phyloP scores from a whole-genome alignment of 768 basidiomycete species.

The Cantharellus anzutake region DNA sequence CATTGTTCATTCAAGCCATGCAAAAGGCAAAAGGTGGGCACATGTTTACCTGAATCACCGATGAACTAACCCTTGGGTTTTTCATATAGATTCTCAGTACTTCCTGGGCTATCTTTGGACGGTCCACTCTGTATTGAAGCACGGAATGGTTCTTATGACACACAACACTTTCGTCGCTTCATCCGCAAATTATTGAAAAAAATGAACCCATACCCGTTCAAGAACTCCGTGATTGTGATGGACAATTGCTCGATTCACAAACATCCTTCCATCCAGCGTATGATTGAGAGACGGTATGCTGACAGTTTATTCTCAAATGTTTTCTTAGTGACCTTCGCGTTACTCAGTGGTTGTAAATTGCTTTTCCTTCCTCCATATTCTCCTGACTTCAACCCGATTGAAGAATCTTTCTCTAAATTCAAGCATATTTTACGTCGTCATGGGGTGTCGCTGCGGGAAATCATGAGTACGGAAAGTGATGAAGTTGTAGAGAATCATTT shows the following conservation, averaged over 20 bases:
- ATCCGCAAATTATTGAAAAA: neutral
- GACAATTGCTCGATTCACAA: constrained; percentile 8
- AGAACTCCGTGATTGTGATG: constrained; percentile 7
- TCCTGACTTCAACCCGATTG: constrained; percentile 6
- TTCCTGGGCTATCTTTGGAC: constrained; percentile 5
- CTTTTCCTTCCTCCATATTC: constrained; percentile 5
- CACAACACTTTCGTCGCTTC: neutral
- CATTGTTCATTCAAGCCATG: too few relatives aligned
- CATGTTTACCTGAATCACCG: too few relatives aligned
- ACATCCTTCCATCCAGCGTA: neutral
- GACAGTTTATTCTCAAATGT: neutral
- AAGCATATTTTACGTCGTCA: constrained; percentile 2
- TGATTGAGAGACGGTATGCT: constrained; percentile 5
- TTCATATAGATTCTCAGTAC: constrained; percentile 3
- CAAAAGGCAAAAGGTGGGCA: too few relatives aligned
- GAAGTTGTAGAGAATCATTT: neutral
- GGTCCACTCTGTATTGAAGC: constrained; percentile 1
- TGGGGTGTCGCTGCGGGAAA: constrained; percentile 2
- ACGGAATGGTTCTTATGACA: constrained; percentile 1
- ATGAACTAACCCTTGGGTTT: too few relatives aligned
- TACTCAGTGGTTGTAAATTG: neutral
- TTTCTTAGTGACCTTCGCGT: neutral
- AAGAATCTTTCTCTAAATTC: constrained; percentile 4
- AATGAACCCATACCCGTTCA: constrained; percentile 7
- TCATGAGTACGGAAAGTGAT: constrained; percentile 6